Evolutionary conservation across 345 rosid genomes (phyloP), one percentile per base, ranked within the genome.

Genomic region (Eucalyptus polybractea): DNA sequence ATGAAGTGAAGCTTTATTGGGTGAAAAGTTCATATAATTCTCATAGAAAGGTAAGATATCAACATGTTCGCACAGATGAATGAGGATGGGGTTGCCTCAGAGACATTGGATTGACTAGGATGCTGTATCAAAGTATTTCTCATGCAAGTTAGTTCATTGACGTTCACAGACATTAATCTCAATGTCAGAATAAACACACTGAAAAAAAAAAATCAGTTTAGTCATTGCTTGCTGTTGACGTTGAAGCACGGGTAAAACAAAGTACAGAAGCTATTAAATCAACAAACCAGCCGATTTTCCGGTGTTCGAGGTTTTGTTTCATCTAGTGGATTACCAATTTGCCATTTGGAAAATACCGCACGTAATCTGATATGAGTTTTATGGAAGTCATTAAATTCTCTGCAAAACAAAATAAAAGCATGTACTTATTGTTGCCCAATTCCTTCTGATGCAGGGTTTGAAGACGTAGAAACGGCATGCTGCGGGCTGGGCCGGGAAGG

Each of bases 401-500:
- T 5, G 42, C 22, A 21, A 22, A 37, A 76, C 83, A 76, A 3
- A 72, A 19, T 37, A 7, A n/a, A n/a, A n/a, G 40, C 40, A 14
- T n/a, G 21, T n/a, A 21, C 45, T 4, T 11, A 50, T 21, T 5
- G 10, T 50, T 51, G 42, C 29, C 50, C 29, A 31, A 51, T 50
- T 31, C 4, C 27, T 88, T 21, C 40, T 45, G 69, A 62, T 87
- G 33, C 93, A 95, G 96, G 96, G 56, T 94, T 94, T 65, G 87
- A 90, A 50, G 95, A 94, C 86, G 87, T 89, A 4, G 81, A 85
- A 80, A 91, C 49, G 56, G 94, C 96, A 4, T 95, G 97, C 90
- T 95, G 97, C 42, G 95, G 97, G 42, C 86, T 93, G 7, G 96
- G 96, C 29, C 54, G 42, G 76, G 90, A 90, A 21, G 94, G 94